phyloP scores from a whole-genome alignment of 2,329 filamentous ascomycete species.

The Orbilia ellipsospora region DNA sequence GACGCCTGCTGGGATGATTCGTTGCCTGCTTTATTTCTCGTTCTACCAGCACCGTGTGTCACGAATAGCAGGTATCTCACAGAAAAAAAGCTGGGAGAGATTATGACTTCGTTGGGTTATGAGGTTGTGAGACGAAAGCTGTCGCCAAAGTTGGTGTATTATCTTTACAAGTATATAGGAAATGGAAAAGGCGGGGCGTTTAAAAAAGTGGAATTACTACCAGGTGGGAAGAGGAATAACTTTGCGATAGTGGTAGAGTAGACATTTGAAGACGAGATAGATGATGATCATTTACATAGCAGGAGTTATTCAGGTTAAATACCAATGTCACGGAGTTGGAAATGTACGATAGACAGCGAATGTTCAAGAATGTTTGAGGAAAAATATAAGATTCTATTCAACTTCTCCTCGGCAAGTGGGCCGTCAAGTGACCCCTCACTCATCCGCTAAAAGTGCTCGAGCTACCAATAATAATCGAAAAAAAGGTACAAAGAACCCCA shows the following conservation, averaged over 20 bases:
- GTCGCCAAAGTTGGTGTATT: conserved; percentile 86
- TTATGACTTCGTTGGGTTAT: conserved; percentile 84
- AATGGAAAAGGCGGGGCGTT: conserved; percentile 63
- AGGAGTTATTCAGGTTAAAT: no score
- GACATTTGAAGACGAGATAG: conserved; percentile 2
- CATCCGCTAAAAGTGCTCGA: conserved; percentile 47
- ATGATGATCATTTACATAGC: no score
- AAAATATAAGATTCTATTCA: conserved; percentile 14
- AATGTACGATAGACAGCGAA: no score
- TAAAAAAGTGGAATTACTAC: conserved; percentile 79
- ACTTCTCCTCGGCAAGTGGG: not conserved
- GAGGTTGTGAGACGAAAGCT: conserved; percentile 73
- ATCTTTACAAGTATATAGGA: conserved; percentile 75
- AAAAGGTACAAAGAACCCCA: not conserved
- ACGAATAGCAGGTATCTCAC: conserved; percentile 91
- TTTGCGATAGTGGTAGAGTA: conserved; percentile 79
- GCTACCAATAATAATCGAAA: conserved; percentile 9
- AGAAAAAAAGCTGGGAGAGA: conserved; percentile 73
- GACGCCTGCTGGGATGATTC: conserved; percentile 59
- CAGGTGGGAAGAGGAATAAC: conserved; percentile 84
- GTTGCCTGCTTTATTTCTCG: conserved; percentile 83
- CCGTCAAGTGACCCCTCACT: not conserved
- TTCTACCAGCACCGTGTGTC: conserved; percentile 87
- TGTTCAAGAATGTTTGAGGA: not conserved
- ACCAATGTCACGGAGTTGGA: no score